Conservation (phyloP, 768 basidiomycete genomes). For the Leccinellum luteum region DNA sequence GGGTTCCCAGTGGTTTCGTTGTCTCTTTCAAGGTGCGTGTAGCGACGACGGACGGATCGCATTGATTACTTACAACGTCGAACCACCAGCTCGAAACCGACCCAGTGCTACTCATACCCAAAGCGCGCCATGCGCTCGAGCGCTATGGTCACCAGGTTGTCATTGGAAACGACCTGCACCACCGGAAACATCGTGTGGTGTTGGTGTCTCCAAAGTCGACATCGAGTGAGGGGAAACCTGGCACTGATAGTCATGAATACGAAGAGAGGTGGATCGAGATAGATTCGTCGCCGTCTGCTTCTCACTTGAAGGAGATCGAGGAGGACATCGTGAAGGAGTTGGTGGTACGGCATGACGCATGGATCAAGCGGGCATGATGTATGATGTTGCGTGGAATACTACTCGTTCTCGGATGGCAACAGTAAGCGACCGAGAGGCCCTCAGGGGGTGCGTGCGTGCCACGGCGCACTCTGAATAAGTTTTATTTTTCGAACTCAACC, state of each 20-base stretch:
- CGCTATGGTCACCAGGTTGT: conserved; percentile 98
- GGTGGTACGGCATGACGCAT: conserved; percentile 66
- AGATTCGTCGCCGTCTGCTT: conserved; percentile 36
- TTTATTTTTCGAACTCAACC: too few species aligned
- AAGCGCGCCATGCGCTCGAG: conserved; percentile 82
- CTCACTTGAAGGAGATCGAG: conserved; percentile 83
- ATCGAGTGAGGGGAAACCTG: conserved; percentile 7
- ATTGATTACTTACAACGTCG: conserved; percentile 5
- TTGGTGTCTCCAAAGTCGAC: conserved; percentile 63
- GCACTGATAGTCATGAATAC: conserved; percentile 35
- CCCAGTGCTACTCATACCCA: conserved; percentile 75
- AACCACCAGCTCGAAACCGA: conserved; percentile 87
- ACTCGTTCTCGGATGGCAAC: too few species aligned
- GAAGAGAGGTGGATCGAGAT: conserved; percentile 66
- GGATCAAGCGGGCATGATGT: conserved; percentile 43
- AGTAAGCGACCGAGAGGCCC: too few species aligned
- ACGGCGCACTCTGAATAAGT: too few species aligned
- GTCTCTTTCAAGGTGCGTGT: conserved; percentile 92
- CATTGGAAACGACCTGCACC: conserved; percentile 93
- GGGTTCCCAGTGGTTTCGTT: conserved; percentile 87
- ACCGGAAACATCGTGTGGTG: conserved; percentile 88
- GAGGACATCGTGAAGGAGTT: conserved; percentile 83
- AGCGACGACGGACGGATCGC: not conserved
- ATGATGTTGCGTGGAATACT: too few species aligned
- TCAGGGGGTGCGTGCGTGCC: too few species aligned